Conservation (phyloP, 2,329 filamentous ascomycete species). For the Pseudocercospora macadamiae region DNA sequence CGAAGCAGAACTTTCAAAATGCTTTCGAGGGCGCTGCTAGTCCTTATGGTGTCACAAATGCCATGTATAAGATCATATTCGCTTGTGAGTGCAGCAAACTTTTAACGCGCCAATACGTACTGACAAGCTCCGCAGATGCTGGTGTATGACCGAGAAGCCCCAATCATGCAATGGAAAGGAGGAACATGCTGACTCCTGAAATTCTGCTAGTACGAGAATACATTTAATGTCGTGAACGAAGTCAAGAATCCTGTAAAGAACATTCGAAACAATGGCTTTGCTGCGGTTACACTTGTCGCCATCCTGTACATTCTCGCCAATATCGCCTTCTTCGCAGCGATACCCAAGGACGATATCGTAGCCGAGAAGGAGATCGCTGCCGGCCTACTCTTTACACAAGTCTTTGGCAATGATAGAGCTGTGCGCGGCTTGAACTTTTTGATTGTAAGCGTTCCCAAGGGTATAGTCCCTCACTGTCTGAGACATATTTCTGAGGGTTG, state of each 20-base stretch:
- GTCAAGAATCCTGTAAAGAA: slow-evolving; percentile 62
- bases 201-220: slow-evolving; percentile 48
- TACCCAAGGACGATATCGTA: slow-evolving; percentile 53
- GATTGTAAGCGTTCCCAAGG: too few species aligned
- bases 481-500: too few species aligned
- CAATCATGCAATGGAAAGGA: not conserved
- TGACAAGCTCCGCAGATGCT: not conserved
- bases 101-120: not conserved
- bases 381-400: slow-evolving; percentile 61
- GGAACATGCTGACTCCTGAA: not conserved
- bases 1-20: slow-evolving; percentile 58
- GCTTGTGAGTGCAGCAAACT: slow-evolving; percentile 41
- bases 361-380: slow-evolving; percentile 59
- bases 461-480: too few species aligned
- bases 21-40: slow-evolving; percentile 55
- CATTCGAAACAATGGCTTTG: slow-evolving; percentile 50
- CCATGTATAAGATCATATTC: slow-evolving; percentile 53
- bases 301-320: slow-evolving; percentile 61
- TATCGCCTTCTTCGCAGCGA: slow-evolving; percentile 62
- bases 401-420: slow-evolving; percentile 56
- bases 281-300: slow-evolving; percentile 44
- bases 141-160: not conserved
- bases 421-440: slow-evolving; percentile 60
- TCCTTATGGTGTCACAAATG: slow-evolving; percentile 58
- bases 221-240: slow-evolving; percentile 65